Percentiles rank a stretch among this genome's conserved stretches.
phyloP scores from a whole-genome alignment of 768 basidiomycete species.

The Mycena albidolilacea region DNA sequence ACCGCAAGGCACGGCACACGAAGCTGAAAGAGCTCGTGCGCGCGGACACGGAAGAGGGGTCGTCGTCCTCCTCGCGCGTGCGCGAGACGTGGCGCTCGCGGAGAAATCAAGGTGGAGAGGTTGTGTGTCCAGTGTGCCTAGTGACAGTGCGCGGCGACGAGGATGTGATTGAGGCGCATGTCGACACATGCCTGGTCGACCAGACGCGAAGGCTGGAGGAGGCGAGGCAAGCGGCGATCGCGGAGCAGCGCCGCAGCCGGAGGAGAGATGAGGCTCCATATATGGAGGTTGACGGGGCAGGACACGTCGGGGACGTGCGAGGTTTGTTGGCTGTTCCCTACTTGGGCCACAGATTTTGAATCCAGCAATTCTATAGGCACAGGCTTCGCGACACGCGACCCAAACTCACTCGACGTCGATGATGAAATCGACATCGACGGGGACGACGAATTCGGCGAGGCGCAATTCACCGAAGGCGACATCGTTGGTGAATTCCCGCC shows the following conservation, averaged over 20 bases:
- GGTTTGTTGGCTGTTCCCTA: slow-evolving; percentile 51
- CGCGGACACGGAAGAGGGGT: slow-evolving; percentile 63
- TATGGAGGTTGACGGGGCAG: slow-evolving; percentile 51
- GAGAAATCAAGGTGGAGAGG: slow-evolving; percentile 54
- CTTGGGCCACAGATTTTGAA: not conserved
- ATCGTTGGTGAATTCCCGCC: slow-evolving; percentile 58
- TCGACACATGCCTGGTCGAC: slow-evolving; percentile 84
- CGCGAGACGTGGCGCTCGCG: slow-evolving; percentile 48
- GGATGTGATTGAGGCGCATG: slow-evolving; percentile 84
- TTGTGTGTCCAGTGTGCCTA: slow-evolving; percentile 81
- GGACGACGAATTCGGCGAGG: slow-evolving; percentile 83
- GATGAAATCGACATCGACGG: slow-evolving; percentile 67
- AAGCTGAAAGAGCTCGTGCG: slow-evolving; percentile 77
- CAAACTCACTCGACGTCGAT: slow-evolving; percentile 74
- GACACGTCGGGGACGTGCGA: slow-evolving; percentile 64
- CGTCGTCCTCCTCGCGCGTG: slow-evolving; percentile 46
- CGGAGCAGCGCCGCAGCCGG: slow-evolving; percentile 45
- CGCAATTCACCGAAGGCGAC: slow-evolving; percentile 85
- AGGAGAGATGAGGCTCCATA: slow-evolving; percentile 46
- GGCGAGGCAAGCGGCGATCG: slow-evolving; percentile 56
- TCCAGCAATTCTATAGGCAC: slow-evolving; percentile 60
- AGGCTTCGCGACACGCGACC: slow-evolving; percentile 79
- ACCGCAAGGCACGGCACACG: slow-evolving; percentile 77
- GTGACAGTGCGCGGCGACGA: slow-evolving; percentile 72
- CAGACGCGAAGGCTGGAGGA: slow-evolving; percentile 62